A percentile compares a stretch with the other conserved stretches of the same genome.
These are phyloP conservation scores for Herpomyces periplanetae DNA, from an alignment of 2,329 filamentous ascomycete species.

Conservation along the genomic window DNA sequence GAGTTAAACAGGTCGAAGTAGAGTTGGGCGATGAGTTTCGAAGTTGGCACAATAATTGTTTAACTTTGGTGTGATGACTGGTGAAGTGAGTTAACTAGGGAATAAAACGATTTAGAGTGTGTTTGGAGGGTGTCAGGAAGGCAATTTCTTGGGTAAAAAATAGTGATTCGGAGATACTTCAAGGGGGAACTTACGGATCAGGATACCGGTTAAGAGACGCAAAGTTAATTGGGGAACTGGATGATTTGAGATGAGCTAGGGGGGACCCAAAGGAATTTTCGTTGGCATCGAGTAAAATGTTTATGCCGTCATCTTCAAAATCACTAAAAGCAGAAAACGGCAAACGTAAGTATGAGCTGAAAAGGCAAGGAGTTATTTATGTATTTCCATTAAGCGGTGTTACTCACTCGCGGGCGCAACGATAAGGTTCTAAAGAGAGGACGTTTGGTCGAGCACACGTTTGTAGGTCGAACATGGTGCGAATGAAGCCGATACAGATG, in stretches of 20 bases:
- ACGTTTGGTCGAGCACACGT: conserved; percentile 41
- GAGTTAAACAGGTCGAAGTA: conserved; percentile 22
- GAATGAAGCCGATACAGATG: too few species aligned
- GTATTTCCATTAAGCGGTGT: conserved; percentile 4
- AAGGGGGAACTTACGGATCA: conserved; percentile 19
- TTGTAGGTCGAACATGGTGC: conserved; percentile 34
- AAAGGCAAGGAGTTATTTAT: conserved; percentile 2
- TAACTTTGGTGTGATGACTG: conserved; percentile 45
- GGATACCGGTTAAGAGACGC: conserved; percentile 67
- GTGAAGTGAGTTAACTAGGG: neutral
- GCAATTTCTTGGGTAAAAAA: conserved; percentile 1
- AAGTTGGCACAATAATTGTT: conserved; percentile 46
- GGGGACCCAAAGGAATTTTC: conserved; percentile 84
- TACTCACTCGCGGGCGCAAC: conserved; percentile 39
- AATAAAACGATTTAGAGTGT: neutral
- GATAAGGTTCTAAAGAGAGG: conserved; percentile 31
- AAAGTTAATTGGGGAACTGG: conserved; percentile 24
- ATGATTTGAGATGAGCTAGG: conserved; percentile 13
- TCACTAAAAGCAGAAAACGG: conserved; percentile 17
- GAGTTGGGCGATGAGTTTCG: conserved; percentile 61
- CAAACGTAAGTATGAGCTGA: conserved; percentile 2
- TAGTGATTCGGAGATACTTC: conserved; percentile 1
- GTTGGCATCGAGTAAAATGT: conserved; percentile 83
- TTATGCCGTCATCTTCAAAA: conserved; percentile 92
- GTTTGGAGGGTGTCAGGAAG: neutral